Conservation (phyloP, 1,284 basidiomycete genomes). For the Schizophyllum commune region DNA sequence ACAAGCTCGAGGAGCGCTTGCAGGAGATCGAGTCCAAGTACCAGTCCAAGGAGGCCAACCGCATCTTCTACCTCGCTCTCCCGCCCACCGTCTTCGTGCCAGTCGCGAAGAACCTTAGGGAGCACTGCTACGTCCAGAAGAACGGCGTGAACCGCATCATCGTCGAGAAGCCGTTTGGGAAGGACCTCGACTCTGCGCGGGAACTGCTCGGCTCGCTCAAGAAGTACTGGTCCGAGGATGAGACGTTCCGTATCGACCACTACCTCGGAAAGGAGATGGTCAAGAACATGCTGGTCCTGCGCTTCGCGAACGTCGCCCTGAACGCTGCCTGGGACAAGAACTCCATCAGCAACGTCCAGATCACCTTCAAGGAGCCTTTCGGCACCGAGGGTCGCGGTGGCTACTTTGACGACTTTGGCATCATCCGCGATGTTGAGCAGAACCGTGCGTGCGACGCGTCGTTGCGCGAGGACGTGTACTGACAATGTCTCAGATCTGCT, state of each 20-base stretch:
- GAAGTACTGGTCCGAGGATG: conserved; percentile 86
- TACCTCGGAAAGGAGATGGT: conserved; percentile 99
- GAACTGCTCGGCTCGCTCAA: conserved; percentile 76
- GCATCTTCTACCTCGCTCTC: conserved; percentile 90
- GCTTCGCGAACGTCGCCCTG: conserved; percentile 89
- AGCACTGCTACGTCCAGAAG: conserved; percentile 66
- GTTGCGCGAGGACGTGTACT: conserved; percentile 5
- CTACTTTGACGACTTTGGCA: conserved; percentile 98
- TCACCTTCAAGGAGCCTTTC: conserved; percentile 98
- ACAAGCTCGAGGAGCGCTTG: conserved; percentile 69
- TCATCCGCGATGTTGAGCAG: conserved; percentile 93
- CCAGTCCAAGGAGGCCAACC: conserved; percentile 57
- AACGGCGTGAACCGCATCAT: conserved; percentile 84
- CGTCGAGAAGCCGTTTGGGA: conserved; percentile 96
- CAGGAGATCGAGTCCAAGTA: conserved; percentile 72
- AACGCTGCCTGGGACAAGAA: conserved; percentile 89
- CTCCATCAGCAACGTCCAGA: conserved; percentile 91
- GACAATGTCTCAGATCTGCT: conserved; percentile 60
- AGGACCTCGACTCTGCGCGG: conserved; percentile 83
- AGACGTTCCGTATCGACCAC: conserved; percentile 97
- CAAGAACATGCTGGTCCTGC: conserved; percentile 90
- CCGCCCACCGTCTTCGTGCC: conserved; percentile 91
- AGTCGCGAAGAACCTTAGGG: conserved; percentile 77
- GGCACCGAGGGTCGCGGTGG: conserved; percentile 95
- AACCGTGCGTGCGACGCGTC: conserved; percentile 66